These are phyloP conservation scores for Raphanus raphanistrum DNA, from an alignment of 345 rosid species.

Conservation along the genomic window DNA sequence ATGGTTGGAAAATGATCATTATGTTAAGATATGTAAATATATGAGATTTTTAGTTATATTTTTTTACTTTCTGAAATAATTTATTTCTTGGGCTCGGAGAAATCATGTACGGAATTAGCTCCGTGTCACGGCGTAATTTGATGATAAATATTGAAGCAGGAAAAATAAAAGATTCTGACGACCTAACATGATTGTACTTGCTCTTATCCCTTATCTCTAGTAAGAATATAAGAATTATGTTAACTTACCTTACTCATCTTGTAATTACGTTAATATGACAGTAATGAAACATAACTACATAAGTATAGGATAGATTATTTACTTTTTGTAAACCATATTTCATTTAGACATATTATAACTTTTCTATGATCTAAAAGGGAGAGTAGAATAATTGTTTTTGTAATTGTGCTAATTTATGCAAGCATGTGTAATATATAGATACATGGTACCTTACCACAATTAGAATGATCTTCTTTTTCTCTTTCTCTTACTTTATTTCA, in stretches of 20 bases:
- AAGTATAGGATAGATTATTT: background rate
- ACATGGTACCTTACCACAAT: conserved; percentile 36
- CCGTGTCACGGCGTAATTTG: background rate
- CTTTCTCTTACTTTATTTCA: background rate
- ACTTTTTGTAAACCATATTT: background rate
- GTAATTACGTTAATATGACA: background rate
- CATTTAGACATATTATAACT: background rate
- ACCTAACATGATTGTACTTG: conserved; percentile 16
- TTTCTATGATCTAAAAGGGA: background rate
- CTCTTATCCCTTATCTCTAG: background rate
- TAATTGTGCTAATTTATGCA: conserved; percentile 1
- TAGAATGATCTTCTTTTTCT: conserved; percentile 19
- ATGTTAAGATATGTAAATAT: background rate
- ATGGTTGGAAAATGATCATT: background rate
- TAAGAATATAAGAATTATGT: background rate
- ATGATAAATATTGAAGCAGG: background rate
- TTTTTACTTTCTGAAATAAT: background rate
- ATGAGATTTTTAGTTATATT: background rate
- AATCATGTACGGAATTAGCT: conserved; percentile 8
- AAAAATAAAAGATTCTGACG: conserved; percentile 3
- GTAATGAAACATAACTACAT: conserved; percentile 1
- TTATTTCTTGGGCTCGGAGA: conserved; percentile 1
- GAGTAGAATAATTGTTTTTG: background rate
- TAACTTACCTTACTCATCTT: background rate
- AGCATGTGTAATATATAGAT: conserved; percentile 8